A percentile compares a stretch with the other conserved stretches of the same genome.
These are phyloP conservation scores for Geotrichum macrosporum DNA, from an alignment of 1,139 yeast species.

Conservation along the genomic window DNA sequence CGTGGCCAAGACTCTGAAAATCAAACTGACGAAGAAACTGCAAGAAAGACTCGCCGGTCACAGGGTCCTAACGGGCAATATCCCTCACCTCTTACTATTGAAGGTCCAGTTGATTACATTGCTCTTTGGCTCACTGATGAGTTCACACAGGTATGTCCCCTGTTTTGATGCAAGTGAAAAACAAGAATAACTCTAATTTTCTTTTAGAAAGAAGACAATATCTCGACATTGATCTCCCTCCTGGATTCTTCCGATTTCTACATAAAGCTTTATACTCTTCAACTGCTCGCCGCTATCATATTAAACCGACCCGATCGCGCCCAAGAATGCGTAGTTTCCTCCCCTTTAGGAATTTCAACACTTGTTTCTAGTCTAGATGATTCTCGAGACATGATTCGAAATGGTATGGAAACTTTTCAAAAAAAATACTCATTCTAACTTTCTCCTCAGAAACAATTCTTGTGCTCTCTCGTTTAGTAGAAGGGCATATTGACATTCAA, in stretches of 20 bases:
- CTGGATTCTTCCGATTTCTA: conserved; percentile 63
- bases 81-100: conserved; percentile 64
- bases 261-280: conserved; percentile 72
- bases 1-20: conserved; percentile 37
- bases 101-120: conserved; percentile 62
- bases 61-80: conserved; percentile 43
- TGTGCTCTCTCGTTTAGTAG: conserved; percentile 75
- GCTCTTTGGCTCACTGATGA: conserved; percentile 96
- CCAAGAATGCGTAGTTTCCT: conserved; percentile 64
- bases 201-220: conserved; percentile 44
- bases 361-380: conserved; percentile 69
- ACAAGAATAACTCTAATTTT: conserved; percentile 4
- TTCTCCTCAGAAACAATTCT: conserved; percentile 52
- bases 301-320: conserved; percentile 71
- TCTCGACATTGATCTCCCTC: conserved; percentile 55
- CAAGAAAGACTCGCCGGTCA: conserved; percentile 20
- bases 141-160: conserved; percentile 57
- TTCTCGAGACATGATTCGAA: conserved; percentile 79
- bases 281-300: conserved; percentile 76
- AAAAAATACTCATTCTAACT: conserved; percentile 13
- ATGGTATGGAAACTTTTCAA: conserved; percentile 36
- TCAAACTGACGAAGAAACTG: conserved; percentile 47
- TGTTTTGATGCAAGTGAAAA: conserved; percentile 14
- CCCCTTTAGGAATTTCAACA: conserved; percentile 77
- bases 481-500: conserved; percentile 81